phyloP scores from a whole-genome alignment of 2,329 filamentous ascomycete species.

The Pestalotiopsis sp. region DNA sequence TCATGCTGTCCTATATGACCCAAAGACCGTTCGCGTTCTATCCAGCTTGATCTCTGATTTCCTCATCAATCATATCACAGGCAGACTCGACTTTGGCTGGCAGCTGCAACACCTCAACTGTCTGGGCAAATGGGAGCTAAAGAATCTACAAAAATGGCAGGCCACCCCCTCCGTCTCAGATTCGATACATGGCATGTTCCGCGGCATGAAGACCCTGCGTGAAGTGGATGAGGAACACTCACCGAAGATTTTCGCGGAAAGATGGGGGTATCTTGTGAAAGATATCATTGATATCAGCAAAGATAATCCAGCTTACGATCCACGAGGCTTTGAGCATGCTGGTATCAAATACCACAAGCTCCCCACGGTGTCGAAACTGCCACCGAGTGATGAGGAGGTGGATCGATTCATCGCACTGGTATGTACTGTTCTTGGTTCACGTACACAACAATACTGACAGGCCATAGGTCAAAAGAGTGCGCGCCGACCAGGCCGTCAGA shows the following conservation, averaged over 20 bases:
- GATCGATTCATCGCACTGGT: constrained; percentile 52
- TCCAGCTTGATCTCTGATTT: constrained; percentile 85
- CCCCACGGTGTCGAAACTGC: constrained; percentile 88
- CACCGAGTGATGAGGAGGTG: constrained; percentile 62
- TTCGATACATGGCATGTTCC: constrained; percentile 78
- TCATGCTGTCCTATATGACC: constrained; percentile 83
- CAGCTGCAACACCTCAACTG: constrained; percentile 87
- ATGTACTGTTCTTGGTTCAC: background rate
- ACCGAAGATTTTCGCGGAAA: constrained; percentile 65
- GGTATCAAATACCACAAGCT: constrained; percentile 82
- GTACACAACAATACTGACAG: background rate
- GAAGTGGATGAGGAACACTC: constrained; percentile 85
- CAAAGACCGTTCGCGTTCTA: constrained; percentile 72
- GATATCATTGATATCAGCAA: constrained; percentile 90
- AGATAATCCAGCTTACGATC: constrained; percentile 87
- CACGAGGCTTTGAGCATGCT: constrained; percentile 65
- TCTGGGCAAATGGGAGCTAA: constrained; percentile 96
- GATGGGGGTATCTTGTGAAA: constrained; percentile 61
- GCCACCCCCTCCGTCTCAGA: constrained; percentile 75
- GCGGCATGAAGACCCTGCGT: constrained; percentile 89
- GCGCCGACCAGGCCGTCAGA: constrained; percentile 45
- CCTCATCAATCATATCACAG: constrained; percentile 72
- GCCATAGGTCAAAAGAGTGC: constrained; percentile 58
- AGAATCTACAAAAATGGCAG: constrained; percentile 92
- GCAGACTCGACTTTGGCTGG: constrained; percentile 82